A percentile compares a stretch with the other conserved stretches of the same genome.
phyloP scores from a whole-genome alignment of 768 basidiomycete genomes.

The Mycena haematopus region DNA sequence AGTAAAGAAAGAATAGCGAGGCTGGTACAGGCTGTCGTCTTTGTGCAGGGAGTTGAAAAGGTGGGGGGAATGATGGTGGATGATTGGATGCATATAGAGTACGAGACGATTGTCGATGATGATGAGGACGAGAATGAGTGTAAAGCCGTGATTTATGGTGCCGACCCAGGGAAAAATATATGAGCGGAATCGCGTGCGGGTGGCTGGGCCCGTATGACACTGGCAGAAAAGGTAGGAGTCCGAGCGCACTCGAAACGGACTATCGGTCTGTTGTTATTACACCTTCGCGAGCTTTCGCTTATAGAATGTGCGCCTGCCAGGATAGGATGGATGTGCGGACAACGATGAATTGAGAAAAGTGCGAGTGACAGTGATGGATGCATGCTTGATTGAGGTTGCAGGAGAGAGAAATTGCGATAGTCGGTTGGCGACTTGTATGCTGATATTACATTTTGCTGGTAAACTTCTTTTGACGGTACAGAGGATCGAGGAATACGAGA shows the following conservation, averaged over 20 bases:
- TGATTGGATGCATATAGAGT: slow-evolving; percentile 63
- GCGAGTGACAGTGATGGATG: slow-evolving; percentile 66
- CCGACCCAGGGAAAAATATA: slow-evolving; percentile 32
- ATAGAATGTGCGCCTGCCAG: slow-evolving; percentile 58
- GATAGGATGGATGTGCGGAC: slow-evolving; percentile 49
- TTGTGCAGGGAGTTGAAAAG: slow-evolving; percentile 54
- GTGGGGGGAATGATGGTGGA: slow-evolving; percentile 58
- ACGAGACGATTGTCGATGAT: slow-evolving; percentile 49
- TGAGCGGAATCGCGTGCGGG: slow-evolving; percentile 31
- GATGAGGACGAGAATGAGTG: slow-evolving; percentile 31
- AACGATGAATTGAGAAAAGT: slow-evolving; percentile 51
- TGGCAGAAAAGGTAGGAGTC: slow-evolving; percentile 28
- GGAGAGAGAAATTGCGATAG: slow-evolving; percentile 64
- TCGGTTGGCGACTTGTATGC: slow-evolving; percentile 68
- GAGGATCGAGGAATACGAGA: slow-evolving; percentile 31
- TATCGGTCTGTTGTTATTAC: slow-evolving; percentile 29
- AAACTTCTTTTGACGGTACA: slow-evolving; percentile 45
- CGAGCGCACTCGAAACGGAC: slow-evolving; percentile 17
- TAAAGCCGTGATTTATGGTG: slow-evolving; percentile 29
- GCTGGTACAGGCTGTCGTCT: slow-evolving; percentile 54
- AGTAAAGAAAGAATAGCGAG: slow-evolving; percentile 49
- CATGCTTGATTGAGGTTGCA: slow-evolving; percentile 69
- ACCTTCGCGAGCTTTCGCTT: slow-evolving; percentile 34
- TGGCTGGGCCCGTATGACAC: slow-evolving; percentile 31
- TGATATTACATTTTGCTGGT: slow-evolving; percentile 83